Evolutionary conservation across 495 filamentous ascomycete genomes (phyloP).

Genomic region (Pseudevernia furfuracea): DNA sequence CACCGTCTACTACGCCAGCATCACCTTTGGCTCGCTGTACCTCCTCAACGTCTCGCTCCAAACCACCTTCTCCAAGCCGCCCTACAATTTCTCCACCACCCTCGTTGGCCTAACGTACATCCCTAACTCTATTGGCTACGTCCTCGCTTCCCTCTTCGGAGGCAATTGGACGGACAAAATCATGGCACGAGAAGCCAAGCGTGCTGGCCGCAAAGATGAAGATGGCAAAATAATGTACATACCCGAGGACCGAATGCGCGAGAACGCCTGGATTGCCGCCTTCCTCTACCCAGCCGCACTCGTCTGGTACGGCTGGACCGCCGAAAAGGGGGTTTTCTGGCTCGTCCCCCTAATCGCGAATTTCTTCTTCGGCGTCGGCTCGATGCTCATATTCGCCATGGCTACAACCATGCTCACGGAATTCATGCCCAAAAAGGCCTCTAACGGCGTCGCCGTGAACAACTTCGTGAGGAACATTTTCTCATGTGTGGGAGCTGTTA

Average conservation of each 20-base stretch:
- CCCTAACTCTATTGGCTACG: conserved; percentile 71
- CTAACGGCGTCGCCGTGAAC: conserved; percentile 68
- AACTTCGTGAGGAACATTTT: conserved; percentile 81
- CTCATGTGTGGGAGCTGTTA: conserved; percentile 63
- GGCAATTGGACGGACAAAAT: conserved; percentile 84
- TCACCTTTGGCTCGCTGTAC: conserved; percentile 77
- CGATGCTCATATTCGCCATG: conserved; percentile 80
- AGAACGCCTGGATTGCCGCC: conserved; percentile 81
- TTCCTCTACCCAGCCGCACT: conserved; percentile 62
- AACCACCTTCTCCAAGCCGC: conserved; percentile 59
- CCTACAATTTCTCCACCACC: conserved; percentile 67
- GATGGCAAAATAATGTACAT: conserved; percentile 60
- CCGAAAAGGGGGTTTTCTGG: conserved; percentile 50
- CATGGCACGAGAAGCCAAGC: conserved; percentile 73
- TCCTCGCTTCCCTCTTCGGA: conserved; percentile 63
- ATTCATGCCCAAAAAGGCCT: conserved; percentile 73
- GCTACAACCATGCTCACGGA: conserved; percentile 80
- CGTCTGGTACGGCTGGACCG: conserved; percentile 64
- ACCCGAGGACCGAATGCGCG: conserved; percentile 83
- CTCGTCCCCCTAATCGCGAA: conserved; percentile 65
- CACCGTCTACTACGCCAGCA: conserved; percentile 72
- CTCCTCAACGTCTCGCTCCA: conserved; percentile 82
- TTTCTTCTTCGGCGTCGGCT: conserved; percentile 81
- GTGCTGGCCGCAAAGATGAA: conserved; percentile 62
- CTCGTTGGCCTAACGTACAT: conserved; percentile 78